A percentile compares a stretch with the other conserved stretches of the same genome.
These are phyloP conservation scores for Amanita muscaria DNA, from an alignment of 768 basidiomycete species.

Conservation along the genomic window DNA sequence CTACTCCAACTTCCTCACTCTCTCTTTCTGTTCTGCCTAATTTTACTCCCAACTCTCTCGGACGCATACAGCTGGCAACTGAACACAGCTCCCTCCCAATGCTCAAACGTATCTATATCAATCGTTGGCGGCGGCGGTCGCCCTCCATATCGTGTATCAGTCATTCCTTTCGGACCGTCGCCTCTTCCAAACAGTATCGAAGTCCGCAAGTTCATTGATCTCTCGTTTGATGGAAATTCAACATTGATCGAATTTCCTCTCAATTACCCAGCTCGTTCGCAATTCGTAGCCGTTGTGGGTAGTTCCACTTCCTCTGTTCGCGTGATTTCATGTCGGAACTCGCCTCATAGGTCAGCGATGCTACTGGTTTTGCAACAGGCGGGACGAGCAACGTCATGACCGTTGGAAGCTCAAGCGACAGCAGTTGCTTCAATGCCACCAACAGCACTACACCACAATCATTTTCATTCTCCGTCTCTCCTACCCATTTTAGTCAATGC, in stretches of 20 bases:
- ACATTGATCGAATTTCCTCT: constrained; percentile 44
- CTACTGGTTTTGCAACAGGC: constrained; percentile 50
- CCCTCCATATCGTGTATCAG: constrained; percentile 58
- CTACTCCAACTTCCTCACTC: too few species aligned
- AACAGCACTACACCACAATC: constrained; percentile 43
- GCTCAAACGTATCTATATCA: constrained; percentile 48
- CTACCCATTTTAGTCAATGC: constrained; percentile 60
- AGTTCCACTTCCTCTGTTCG: too few species aligned
- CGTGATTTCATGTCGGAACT: not conserved
- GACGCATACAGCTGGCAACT: constrained; percentile 41
- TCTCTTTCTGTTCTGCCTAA: constrained; percentile 9
- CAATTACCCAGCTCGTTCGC: constrained; percentile 55
- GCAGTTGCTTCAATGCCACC: constrained; percentile 51
- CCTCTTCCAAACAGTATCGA: constrained; percentile 56
- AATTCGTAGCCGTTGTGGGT: constrained; percentile 72
- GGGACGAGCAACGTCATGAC: constrained; percentile 62
- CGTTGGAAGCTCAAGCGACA: constrained; percentile 41
- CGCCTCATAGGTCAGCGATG: constrained; percentile 23
- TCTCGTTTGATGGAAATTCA: constrained; percentile 37
- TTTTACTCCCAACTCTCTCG: constrained; percentile 18
- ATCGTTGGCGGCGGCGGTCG: constrained; percentile 46
- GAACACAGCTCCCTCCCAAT: constrained; percentile 47
- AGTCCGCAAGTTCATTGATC: constrained; percentile 48
- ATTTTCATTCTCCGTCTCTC: constrained; percentile 50
- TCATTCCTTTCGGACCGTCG: constrained; percentile 59